phyloP scores from a whole-genome alignment of 257 asterid genomes.

The Solanum pimpinellifolium region DNA sequence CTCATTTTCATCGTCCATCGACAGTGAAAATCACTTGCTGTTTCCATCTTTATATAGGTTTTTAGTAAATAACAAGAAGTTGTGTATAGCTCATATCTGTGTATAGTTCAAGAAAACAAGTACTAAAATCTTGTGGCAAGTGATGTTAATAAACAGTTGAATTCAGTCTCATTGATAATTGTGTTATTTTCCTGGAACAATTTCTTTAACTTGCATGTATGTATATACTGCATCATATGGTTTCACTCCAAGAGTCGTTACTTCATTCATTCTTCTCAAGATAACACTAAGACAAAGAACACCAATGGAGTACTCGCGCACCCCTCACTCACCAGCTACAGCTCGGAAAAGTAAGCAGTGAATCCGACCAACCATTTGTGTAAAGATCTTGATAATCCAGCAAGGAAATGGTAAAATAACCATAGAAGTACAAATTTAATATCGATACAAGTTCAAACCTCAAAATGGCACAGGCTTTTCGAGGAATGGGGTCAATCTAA shows the following conservation, averaged over 20 bases:
- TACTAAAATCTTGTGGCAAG: neutral
- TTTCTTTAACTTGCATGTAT: neutral
- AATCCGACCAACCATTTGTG: neutral
- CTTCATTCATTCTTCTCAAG: neutral
- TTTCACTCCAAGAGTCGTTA: accelerated
- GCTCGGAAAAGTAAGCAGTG: neutral
- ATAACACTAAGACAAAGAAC: neutral
- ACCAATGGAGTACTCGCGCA: neutral
- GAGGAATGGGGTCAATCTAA: neutral
- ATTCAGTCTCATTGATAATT: neutral
- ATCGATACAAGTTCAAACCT: neutral
- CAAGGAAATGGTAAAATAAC: neutral
- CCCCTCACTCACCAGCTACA: neutral
- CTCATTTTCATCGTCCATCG: neutral
- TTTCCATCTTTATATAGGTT: neutral
- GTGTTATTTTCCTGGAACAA: neutral
- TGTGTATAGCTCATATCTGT: constrained; percentile 1
- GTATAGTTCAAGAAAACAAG: neutral
- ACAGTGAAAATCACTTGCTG: neutral
- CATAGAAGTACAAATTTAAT: neutral
- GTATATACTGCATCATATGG: neutral
- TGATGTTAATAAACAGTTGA: neutral
- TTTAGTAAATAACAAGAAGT: neutral
- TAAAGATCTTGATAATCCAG: neutral
- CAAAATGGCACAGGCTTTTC: neutral